phyloP scores from a whole-genome alignment of 2,329 filamentous ascomycete species.

The Sporothrix brunneoviolacea region DNA sequence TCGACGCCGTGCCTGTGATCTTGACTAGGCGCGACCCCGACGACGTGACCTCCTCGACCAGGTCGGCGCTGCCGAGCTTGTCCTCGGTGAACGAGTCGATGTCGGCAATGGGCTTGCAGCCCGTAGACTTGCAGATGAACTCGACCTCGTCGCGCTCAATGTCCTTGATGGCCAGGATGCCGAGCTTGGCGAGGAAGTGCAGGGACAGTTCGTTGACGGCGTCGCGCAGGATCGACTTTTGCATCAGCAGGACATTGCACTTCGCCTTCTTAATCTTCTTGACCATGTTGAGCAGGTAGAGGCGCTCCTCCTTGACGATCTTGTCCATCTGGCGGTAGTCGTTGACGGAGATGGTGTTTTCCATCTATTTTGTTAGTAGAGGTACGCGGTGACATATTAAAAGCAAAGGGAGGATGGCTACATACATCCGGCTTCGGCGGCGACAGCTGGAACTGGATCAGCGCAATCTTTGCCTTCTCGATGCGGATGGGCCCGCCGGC shows the following conservation, averaged over 20 bases:
- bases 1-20: constrained; percentile 61
- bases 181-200: constrained; percentile 95
- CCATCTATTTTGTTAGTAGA: constrained; percentile 58
- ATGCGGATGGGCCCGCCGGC: constrained; percentile 85
- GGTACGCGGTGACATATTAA: background rate
- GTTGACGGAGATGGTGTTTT: constrained; percentile 98
- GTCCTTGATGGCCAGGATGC: constrained; percentile 93
- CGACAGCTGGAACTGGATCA: constrained; percentile 98
- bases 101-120: constrained; percentile 97
- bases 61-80: constrained; percentile 88
- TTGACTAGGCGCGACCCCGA: constrained; percentile 90
- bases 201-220: constrained; percentile 96
- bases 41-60: constrained; percentile 85
- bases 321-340: constrained; percentile 99
- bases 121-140: constrained; percentile 98
- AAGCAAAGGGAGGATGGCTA: background rate
- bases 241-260: constrained; percentile 96
- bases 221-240: constrained; percentile 96
- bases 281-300: constrained; percentile 96
- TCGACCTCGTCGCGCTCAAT: constrained; percentile 98
- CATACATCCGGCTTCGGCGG: constrained; percentile 89
- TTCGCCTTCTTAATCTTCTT: constrained; percentile 99
- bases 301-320: constrained; percentile 97
- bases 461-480: constrained; percentile 93
- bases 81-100: constrained; percentile 98